These are phyloP conservation scores for Lepidium aucheri DNA, from an alignment of 345 rosid genomes.

Conservation along the genomic window DNA sequence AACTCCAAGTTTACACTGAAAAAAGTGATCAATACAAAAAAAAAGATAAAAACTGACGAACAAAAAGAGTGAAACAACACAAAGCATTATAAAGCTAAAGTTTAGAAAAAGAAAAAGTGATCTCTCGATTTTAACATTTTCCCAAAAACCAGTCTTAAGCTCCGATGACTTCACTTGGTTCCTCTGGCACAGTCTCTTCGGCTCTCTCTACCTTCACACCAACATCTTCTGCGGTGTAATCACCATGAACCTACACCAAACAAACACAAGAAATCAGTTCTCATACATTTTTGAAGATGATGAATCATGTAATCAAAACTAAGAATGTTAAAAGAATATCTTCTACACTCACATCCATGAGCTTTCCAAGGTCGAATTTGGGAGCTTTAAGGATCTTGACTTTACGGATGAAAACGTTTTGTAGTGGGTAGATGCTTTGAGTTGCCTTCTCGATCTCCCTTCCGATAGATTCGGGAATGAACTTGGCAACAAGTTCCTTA, in stretches of 20 bases:
- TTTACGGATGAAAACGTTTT: conserved; percentile 84
- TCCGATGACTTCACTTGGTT: conserved; percentile 48
- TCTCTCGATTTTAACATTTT: not conserved
- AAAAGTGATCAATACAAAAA: conserved; percentile 8
- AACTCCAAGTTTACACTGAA: conserved; percentile 7
- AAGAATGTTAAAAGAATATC: not conserved
- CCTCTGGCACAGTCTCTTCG: conserved; percentile 63
- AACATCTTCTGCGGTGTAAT: conserved; percentile 63
- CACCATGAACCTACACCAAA: conserved; percentile 67
- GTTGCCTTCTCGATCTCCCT: conserved; percentile 91
- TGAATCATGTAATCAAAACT: not conserved
- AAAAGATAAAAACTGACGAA: not conserved
- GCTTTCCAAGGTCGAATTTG: conserved; percentile 94
- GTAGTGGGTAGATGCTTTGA: conserved; percentile 66
- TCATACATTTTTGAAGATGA: not conserved
- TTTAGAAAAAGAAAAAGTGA: not conserved
- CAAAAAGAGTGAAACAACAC: not conserved
- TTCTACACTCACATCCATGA: conserved; percentile 72
- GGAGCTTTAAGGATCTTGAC: conserved; percentile 94
- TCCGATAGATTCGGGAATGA: conserved; percentile 81
- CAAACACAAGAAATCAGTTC: not conserved
- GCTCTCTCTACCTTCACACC: conserved; percentile 74
- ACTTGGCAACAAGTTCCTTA: conserved; percentile 76
- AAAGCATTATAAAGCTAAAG: not conserved
- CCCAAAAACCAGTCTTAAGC: conserved; percentile 28